Evolutionary conservation across 2,329 filamentous ascomycete genomes (phyloP).

Genomic region (Proliferodiscus dingleyae): DNA sequence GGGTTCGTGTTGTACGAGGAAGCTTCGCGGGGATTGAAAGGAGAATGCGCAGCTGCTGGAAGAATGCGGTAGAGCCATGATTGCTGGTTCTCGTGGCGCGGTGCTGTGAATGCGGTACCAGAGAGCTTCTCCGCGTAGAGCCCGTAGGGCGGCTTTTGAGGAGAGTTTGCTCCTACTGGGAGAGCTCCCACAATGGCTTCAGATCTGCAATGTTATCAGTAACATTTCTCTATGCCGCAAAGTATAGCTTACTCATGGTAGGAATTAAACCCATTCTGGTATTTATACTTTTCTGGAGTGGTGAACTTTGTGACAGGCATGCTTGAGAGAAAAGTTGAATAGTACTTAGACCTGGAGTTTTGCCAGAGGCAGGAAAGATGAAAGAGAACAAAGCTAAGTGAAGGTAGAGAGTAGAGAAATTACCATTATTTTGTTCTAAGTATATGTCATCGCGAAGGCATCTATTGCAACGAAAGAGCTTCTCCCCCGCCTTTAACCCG

Average conservation of each 20-base stretch:
- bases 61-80: conserved; percentile 55
- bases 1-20: conserved; percentile 40
- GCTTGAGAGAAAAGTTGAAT: conserved; percentile 3
- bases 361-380: too few species aligned
- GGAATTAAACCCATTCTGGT: conserved; percentile 63
- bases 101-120: conserved; percentile 53
- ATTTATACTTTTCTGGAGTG: conserved; percentile 60
- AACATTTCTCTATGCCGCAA: not conserved
- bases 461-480: too few species aligned
- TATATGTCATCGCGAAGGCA: too few species aligned
- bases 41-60: conserved; percentile 47
- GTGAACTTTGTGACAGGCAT: conserved; percentile 64
- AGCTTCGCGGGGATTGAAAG: conserved; percentile 40
- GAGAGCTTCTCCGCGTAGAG: conserved; percentile 64
- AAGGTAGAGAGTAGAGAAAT: too few species aligned
- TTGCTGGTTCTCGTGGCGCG: conserved; percentile 51
- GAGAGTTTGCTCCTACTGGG: conserved; percentile 61
- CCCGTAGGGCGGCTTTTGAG: conserved; percentile 62
- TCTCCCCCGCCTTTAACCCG: too few species aligned
- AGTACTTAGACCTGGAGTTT: too few species aligned
- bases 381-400: too few species aligned
- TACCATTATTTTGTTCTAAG: too few species aligned
- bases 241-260: conserved; percentile 56
- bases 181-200: conserved; percentile 63
- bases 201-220: conserved; percentile 39